Evolutionary conservation across 257 asterid species (phyloP).

Genomic region (Linaria vulgaris): DNA sequence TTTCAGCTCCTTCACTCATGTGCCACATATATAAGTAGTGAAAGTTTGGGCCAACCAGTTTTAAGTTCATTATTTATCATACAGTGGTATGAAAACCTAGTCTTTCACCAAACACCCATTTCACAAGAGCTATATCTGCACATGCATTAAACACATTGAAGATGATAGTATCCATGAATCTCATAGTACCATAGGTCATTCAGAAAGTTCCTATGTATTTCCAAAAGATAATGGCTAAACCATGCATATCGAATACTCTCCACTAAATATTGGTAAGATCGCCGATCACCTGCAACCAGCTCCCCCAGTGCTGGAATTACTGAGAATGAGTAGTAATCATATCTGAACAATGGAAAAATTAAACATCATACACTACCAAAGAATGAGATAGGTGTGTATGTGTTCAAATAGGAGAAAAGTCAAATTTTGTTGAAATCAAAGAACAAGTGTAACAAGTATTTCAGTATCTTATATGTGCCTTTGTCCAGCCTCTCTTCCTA

Average conservation of each 20-base stretch:
- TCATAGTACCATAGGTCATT: conserved; percentile 6
- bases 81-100: not conserved
- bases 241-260: conserved; percentile 62
- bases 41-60: not conserved
- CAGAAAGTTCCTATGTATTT: not conserved
- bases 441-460: not conserved
- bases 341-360: conserved; percentile 47
- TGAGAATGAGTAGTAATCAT: conserved; percentile 85
- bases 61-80: not conserved
- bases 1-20: conserved; percentile 1
- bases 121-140: not conserved
- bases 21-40: not conserved
- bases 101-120: not conserved
- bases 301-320: conserved; percentile 82
- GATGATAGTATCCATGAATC: not conserved
- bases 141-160: not conserved
- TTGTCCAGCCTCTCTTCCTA: not conserved
- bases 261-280: conserved; percentile 80
- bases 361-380: conserved; percentile 3
- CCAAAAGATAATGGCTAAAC: not conserved
- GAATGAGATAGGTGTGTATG: not conserved
- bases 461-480: not conserved
- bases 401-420: not conserved
- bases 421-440: conserved; percentile 1
- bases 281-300: conserved; percentile 85